Evolutionary conservation across 345 rosid genomes (phyloP).

Genomic region (Turnera subulata): DNA sequence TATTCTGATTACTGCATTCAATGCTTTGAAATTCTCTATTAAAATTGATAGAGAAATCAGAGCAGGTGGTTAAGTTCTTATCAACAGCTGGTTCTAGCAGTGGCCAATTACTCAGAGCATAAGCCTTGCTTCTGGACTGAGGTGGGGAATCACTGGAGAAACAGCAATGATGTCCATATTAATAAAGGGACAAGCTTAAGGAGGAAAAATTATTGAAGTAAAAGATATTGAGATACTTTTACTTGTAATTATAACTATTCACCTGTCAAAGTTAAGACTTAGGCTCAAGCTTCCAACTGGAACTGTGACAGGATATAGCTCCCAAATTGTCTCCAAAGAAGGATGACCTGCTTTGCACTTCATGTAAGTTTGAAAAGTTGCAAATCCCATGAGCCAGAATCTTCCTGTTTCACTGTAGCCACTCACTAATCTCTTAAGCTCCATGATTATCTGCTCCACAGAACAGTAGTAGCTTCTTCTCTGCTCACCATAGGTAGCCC

Average conservation of each 20-base stretch:
- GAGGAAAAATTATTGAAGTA: neutral
- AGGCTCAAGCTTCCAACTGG: conserved; percentile 54
- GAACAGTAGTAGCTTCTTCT: conserved; percentile 38
- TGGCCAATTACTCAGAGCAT: conserved; percentile 30
- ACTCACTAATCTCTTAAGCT: conserved; percentile 43
- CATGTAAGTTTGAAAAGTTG: conserved; percentile 49
- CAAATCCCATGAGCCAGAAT: conserved; percentile 50
- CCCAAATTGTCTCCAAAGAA: conserved; percentile 53
- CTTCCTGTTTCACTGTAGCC: conserved; percentile 37
- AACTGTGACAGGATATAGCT: conserved; percentile 48
- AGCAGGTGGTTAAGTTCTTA: conserved; percentile 30
- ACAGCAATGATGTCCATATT: neutral
- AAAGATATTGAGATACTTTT: neutral
- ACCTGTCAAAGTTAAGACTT: conserved; percentile 56
- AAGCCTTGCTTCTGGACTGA: conserved; percentile 30
- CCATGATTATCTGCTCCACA: conserved; percentile 50
- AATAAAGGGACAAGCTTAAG: neutral
- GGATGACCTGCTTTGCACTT: conserved; percentile 63
- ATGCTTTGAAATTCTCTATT: conserved; percentile 39
- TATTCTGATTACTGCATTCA: conserved; percentile 14
- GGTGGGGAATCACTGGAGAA: conserved; percentile 34
- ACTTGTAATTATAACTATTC: neutral
- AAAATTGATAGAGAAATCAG: conserved; percentile 47
- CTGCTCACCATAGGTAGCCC: conserved; percentile 49
- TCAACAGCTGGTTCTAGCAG: conserved; percentile 23